These are phyloP conservation scores for Sclerotinia minor DNA, from an alignment of 2,329 filamentous ascomycete genomes.

Conservation along the genomic window DNA sequence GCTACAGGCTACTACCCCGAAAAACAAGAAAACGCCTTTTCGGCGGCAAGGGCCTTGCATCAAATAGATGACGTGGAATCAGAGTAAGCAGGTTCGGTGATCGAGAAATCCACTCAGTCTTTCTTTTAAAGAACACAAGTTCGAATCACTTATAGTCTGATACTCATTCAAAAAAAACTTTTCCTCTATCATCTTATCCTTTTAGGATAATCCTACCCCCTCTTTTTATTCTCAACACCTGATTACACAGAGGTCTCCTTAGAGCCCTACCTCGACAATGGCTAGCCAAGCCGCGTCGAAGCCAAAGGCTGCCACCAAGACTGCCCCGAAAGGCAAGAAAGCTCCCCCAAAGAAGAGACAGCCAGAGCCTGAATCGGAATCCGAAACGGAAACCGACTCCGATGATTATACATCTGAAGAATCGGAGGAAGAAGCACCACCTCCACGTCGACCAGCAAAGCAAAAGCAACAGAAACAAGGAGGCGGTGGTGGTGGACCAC, in stretches of 20 bases:
- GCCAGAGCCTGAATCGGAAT: slow-evolving; percentile 16
- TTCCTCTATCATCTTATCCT: background rate
- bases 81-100: slow-evolving; percentile 12
- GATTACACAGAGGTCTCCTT: slow-evolving; percentile 1
- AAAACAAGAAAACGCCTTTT: slow-evolving; percentile 20
- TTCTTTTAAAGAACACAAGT: slow-evolving; percentile 24
- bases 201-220: background rate
- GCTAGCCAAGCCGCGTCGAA: slow-evolving; percentile 19
- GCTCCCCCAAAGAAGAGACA: slow-evolving; percentile 19
- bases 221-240: background rate
- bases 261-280: slow-evolving; percentile 9
- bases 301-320: slow-evolving; percentile 19
- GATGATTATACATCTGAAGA: slow-evolving; percentile 21
- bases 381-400: slow-evolving; percentile 15
- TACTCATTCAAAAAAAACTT: background rate
- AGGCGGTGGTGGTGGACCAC: slow-evolving; percentile 18
- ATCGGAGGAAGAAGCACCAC: slow-evolving; percentile 21
- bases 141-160: slow-evolving; percentile 12
- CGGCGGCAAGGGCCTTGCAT: slow-evolving; percentile 2
- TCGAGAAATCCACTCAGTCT: slow-evolving; percentile 14
- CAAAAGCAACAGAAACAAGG: slow-evolving; percentile 21
- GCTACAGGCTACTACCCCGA: slow-evolving; percentile 4
- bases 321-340: slow-evolving; percentile 20
- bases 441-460: slow-evolving; percentile 18
- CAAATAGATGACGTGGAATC: slow-evolving; percentile 21